Conservation (phyloP, 2,329 filamentous ascomycete species). For the Pseudodiploospora longispora region DNA sequence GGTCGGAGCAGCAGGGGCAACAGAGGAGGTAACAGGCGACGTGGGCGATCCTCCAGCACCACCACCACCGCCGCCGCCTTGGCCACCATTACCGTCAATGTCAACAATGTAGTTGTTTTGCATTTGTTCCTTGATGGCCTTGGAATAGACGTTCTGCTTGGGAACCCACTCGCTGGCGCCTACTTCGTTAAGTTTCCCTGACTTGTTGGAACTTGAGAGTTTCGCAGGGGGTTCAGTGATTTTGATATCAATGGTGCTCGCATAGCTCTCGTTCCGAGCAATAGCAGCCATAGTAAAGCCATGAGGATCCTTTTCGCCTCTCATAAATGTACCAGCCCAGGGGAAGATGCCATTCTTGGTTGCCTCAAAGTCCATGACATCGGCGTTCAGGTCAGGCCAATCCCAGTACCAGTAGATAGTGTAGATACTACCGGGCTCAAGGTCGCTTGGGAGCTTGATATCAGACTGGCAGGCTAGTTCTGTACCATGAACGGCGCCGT, state of each 20-base stretch:
- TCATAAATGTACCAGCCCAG: slow-evolving; percentile 33
- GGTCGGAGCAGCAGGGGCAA: slow-evolving; percentile 9
- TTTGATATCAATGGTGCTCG: slow-evolving; percentile 33
- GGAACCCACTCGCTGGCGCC: slow-evolving; percentile 20
- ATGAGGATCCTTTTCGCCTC: slow-evolving; percentile 27
- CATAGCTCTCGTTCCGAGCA: slow-evolving; percentile 32
- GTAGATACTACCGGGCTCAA: slow-evolving; percentile 55
- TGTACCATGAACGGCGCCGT: slow-evolving; percentile 43
- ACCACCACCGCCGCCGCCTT: slow-evolving; percentile 13
- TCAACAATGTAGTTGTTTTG: slow-evolving; percentile 36
- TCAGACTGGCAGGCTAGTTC: slow-evolving; percentile 76
- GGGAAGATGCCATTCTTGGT: slow-evolving; percentile 34
- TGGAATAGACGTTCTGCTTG: slow-evolving; percentile 32
- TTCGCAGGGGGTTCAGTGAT: slow-evolving; percentile 16
- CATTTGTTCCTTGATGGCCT: slow-evolving; percentile 39
- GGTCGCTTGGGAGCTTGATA: slow-evolving; percentile 62
- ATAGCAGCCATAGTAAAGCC: slow-evolving; percentile 28
- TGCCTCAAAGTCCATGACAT: slow-evolving; percentile 30
- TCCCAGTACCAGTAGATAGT: slow-evolving; percentile 97
- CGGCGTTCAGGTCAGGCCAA: slow-evolving; percentile 59
- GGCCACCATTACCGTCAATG: slow-evolving; percentile 20
- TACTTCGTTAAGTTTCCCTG: slow-evolving; percentile 14
- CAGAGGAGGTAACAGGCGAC: slow-evolving; percentile 3
- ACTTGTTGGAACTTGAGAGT: slow-evolving; percentile 11
- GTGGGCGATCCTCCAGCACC: slow-evolving; percentile 6